A percentile compares a stretch with the other conserved stretches of the same genome.
Conservation (phyloP, 768 basidiomycete genomes). For the Crepidotus variabilis region DNA sequence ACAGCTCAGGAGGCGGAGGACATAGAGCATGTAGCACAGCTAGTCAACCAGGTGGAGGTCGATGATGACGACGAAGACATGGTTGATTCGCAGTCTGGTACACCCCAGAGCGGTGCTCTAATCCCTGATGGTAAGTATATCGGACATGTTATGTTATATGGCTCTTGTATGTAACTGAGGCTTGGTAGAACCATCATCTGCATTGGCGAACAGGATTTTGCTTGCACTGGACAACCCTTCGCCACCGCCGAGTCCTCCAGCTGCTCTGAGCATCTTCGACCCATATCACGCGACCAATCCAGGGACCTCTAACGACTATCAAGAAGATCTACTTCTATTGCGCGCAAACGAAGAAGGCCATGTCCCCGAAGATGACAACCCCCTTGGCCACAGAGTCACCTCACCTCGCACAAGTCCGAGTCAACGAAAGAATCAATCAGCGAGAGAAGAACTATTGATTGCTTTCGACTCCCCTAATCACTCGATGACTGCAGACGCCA, state of each 20-base stretch:
- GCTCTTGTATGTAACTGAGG: slow-evolving; percentile 7
- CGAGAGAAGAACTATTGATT: slow-evolving; percentile 17
- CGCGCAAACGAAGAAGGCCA: slow-evolving; percentile 6
- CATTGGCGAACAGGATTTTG: slow-evolving; percentile 60
- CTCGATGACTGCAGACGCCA: neutral
- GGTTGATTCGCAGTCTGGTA: slow-evolving; percentile 33
- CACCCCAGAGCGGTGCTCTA: slow-evolving; percentile 43
- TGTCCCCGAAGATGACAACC: neutral
- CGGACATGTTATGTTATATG: slow-evolving; percentile 2
- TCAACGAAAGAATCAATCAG: neutral
- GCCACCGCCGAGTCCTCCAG: slow-evolving; percentile 39
- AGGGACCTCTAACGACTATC: slow-evolving; percentile 16
- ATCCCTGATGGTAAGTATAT: slow-evolving; percentile 44
- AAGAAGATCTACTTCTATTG: slow-evolving; percentile 19
- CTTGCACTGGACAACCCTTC: slow-evolving; percentile 76
- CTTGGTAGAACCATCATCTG: slow-evolving; percentile 59
- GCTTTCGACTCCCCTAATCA: slow-evolving; percentile 31
- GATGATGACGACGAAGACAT: slow-evolving; percentile 26
- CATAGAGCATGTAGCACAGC: slow-evolving; percentile 20
- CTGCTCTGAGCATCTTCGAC: slow-evolving; percentile 21
- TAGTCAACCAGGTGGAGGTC: slow-evolving; percentile 26
- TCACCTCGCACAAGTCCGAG: neutral
- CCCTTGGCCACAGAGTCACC: neutral
- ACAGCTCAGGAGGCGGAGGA: slow-evolving; percentile 22
- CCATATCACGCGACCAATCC: slow-evolving; percentile 18